Base-by-base conservation (phyloP, 2,329 filamentous ascomycete genomes). In the Fusarium circinatum region DNA sequence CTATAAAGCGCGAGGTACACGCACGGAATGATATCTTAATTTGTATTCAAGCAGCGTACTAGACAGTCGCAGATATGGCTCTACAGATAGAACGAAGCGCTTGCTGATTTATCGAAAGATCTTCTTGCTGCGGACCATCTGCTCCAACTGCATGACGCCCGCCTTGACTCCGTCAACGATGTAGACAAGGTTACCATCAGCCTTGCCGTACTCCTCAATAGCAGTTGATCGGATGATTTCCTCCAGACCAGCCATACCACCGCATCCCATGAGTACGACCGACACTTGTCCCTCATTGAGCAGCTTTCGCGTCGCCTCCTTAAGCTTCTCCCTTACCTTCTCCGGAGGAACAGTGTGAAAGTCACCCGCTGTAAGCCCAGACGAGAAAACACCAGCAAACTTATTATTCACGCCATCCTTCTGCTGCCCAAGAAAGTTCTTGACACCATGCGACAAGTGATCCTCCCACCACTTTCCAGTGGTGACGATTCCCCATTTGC, bases 191-290 rank as follows among this genome's bases (percentile, higher is more conserved):
- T 85, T 84, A 62, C 85, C 92, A 51, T 86, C 85, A 17, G 86
- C 83, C n/a, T 86, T 81, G 3, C 93, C 93, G 63, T 92, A 86
- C 56, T 89, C 86, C 65, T 93, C 90, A 1, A 88, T 78, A 41
- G 93, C 92, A 2, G 92, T 92, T 48, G 89, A 86, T 39, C 92
- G 88, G 44, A 98, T 94, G 66, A 92, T 92, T 45, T 90, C 86
- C 76, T 96, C 93, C 83, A 98, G 87, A 0, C 95, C 95, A 2
- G 92, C 91, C 95, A 98, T 98, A 1, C 95, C 95, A 6, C 94
- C 95, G 80, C 95, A 98, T 0, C 95, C 95, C 85, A 98, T 88
- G 78, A 94, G 93, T 13, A 98, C 89, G 30, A 91, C 93, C 9
- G 86, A 85, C 0, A 95, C 88, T 8, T 86, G 84, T 0, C 87